A percentile compares a stretch with the other conserved stretches of the same genome.
phyloP scores from a whole-genome alignment of 2,329 filamentous ascomycete species.

The Fusarium gaditjirri region DNA sequence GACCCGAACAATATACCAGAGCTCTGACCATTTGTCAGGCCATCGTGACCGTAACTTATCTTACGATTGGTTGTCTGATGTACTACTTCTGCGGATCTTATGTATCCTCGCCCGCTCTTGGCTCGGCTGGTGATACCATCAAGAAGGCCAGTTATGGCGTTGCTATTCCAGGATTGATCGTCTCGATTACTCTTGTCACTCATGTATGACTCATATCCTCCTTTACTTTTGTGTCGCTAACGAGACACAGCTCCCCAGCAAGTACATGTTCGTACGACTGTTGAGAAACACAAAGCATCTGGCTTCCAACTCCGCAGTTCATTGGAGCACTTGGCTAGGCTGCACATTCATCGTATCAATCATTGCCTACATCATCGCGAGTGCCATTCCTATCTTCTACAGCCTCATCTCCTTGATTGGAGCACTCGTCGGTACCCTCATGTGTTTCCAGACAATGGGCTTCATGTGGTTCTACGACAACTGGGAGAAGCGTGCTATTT shows the following conservation, averaged over 20 bases:
- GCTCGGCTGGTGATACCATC: slow-evolving; percentile 53
- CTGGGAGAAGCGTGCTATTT: slow-evolving; percentile 29
- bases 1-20: slow-evolving; percentile 43
- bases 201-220: slow-evolving; percentile 7
- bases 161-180: slow-evolving; percentile 45
- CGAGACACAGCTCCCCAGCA: slow-evolving; percentile 2
- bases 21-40: slow-evolving; percentile 41
- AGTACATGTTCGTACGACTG: slow-evolving; percentile 26
- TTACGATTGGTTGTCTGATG: slow-evolving; percentile 51
- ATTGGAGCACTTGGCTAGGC: slow-evolving; percentile 47
- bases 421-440: slow-evolving; percentile 44
- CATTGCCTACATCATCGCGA: slow-evolving; percentile 44
- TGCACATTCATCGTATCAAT: slow-evolving; percentile 42
- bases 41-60: slow-evolving; percentile 48
- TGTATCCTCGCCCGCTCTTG: slow-evolving; percentile 59
- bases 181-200: slow-evolving; percentile 40
- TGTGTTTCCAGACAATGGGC: slow-evolving; percentile 46
- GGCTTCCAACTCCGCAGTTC: slow-evolving; percentile 39
- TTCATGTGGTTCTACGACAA: slow-evolving; percentile 47
- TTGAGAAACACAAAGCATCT: slow-evolving; percentile 47
- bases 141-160: slow-evolving; percentile 58
- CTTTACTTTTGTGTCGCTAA: background rate
- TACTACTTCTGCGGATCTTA: slow-evolving; percentile 60
- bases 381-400: slow-evolving; percentile 42
- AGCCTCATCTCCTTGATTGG: slow-evolving; percentile 42